Conservation (phyloP, 2,329 filamentous ascomycete genomes). For the Aspergillus ustus region DNA sequence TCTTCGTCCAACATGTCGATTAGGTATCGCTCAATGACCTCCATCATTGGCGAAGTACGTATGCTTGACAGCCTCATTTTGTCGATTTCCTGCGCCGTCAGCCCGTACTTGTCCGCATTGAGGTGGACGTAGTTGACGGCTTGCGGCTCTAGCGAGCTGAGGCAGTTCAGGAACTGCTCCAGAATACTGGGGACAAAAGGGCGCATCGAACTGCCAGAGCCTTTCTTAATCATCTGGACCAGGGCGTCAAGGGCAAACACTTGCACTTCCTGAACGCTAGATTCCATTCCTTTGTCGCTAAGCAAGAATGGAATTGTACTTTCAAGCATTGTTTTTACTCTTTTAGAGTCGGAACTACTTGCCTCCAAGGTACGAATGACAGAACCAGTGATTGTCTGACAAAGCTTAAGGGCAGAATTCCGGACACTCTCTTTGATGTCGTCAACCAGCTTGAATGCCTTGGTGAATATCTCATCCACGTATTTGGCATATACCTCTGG, state of each 20-base stretch:
- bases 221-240: constrained; percentile 87
- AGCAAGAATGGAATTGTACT: constrained; percentile 89
- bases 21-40: constrained; percentile 81
- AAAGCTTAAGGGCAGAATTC: constrained; percentile 77
- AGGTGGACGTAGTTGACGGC: constrained; percentile 91
- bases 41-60: constrained; percentile 84
- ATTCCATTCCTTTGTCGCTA: constrained; percentile 87
- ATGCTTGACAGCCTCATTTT: constrained; percentile 81
- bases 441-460: constrained; percentile 88
- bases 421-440: constrained; percentile 94
- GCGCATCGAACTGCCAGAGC: constrained; percentile 72
- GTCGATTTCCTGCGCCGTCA: constrained; percentile 88
- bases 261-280: constrained; percentile 84
- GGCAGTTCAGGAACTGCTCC: constrained; percentile 75
- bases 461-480: constrained; percentile 81
- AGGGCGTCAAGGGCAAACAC: constrained; percentile 81
- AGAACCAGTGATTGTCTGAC: constrained; percentile 80
- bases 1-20: constrained; percentile 79
- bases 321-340: constrained; percentile 77
- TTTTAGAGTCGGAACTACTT: constrained; percentile 65
- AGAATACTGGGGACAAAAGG: constrained; percentile 83
- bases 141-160: constrained; percentile 88
- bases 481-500: constrained; percentile 80
- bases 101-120: constrained; percentile 79
- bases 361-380: constrained; percentile 85